A percentile compares a stretch with the other conserved stretches of the same genome.
Conservation (phyloP, 2,329 filamentous ascomycete genomes). For the Pseudocercospora crystallina region DNA sequence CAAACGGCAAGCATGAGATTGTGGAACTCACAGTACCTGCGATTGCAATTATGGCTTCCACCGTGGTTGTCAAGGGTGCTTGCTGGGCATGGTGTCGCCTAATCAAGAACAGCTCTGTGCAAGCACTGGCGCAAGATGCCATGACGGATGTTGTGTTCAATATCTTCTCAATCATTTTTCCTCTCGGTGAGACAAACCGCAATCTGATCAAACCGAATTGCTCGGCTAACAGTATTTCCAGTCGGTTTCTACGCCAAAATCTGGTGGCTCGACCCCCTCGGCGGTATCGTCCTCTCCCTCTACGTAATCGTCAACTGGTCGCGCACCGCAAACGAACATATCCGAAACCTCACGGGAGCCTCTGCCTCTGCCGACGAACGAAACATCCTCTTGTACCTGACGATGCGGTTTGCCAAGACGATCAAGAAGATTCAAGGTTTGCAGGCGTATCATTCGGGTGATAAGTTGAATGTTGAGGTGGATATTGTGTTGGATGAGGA, state of each 20-base stretch:
- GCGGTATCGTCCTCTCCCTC: constrained; percentile 73
- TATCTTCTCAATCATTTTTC: constrained; percentile 82
- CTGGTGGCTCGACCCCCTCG: constrained; percentile 82
- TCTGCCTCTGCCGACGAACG: constrained; percentile 77
- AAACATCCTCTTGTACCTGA: constrained; percentile 83
- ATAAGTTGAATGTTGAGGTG: constrained; percentile 80
- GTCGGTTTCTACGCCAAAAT: constrained; percentile 72
- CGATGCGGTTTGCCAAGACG: constrained; percentile 87
- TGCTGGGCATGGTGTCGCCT: constrained; percentile 88
- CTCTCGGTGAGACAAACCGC: constrained; percentile 47
- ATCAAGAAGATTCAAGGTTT: constrained; percentile 84
- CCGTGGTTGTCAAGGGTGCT: constrained; percentile 75
- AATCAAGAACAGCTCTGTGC: constrained; percentile 81
- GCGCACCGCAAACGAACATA: constrained; percentile 70
- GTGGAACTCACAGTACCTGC: constrained; percentile 73
- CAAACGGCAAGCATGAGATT: constrained; percentile 60
- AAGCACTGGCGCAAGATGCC: constrained; percentile 70
- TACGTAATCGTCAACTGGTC: constrained; percentile 82
- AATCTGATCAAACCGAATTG: neutral
- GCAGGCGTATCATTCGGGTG: constrained; percentile 80
- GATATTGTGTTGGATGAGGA: constrained; percentile 80
- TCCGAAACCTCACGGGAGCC: constrained; percentile 76
- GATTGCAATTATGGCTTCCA: constrained; percentile 76
- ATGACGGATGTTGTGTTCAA: constrained; percentile 86
- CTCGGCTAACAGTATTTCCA: neutral